Evolutionary conservation across 805 yeast genomes (phyloP), one percentile per base, ranked within the genome.

Genomic region (Helenozyma baotianmanensis): DNA sequence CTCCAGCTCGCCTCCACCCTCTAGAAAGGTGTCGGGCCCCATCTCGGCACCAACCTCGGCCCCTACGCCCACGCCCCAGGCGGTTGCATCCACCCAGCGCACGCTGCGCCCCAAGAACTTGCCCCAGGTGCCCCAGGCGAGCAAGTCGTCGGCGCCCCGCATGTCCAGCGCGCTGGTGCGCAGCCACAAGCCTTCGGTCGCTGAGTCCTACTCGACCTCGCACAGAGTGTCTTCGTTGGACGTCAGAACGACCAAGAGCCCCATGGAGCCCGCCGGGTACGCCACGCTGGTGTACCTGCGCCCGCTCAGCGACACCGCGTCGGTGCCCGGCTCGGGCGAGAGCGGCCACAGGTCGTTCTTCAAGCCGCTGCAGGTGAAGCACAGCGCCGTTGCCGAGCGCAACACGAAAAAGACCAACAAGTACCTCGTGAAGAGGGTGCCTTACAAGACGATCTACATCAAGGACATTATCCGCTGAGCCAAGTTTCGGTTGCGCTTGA

Each of bases 371-470:
- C 15, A 26, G 27, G 22, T 25, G 14, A 38, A 21, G 16, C 14
- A 16, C 11, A n/a, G n/a, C n/a, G n/a, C n/a, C n/a, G n/a, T n/a
- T n/a, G n/a, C n/a, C n/a, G n/a, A n/a, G n/a, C n/a, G n/a, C n/a
- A 40, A 38, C 8, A 29, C 38, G 15, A 45, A 36, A 25, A 40
- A 32, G 21, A 47, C 40, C 16, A 51, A 51, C 40, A 60, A 58
- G 39, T 58, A 59, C 38, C 37, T 36, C 12, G 54, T 60, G 18
- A 47, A 44, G 25, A 40, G 47, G 25, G 46, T 41, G 21, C 55
- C 61, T 7, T 52, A 56, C 43, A 40, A 46, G 27, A 43, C 46
- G 16, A 27, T 45, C 17, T 41, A 36, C 32, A 33, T 45, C 23
- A 45, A 36, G 32, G 50, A 45, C 27, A 15, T 45, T 11, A 30